phyloP scores from a whole-genome alignment of 1,284 basidiomycete species.

The Quambalaria eucalypti region DNA sequence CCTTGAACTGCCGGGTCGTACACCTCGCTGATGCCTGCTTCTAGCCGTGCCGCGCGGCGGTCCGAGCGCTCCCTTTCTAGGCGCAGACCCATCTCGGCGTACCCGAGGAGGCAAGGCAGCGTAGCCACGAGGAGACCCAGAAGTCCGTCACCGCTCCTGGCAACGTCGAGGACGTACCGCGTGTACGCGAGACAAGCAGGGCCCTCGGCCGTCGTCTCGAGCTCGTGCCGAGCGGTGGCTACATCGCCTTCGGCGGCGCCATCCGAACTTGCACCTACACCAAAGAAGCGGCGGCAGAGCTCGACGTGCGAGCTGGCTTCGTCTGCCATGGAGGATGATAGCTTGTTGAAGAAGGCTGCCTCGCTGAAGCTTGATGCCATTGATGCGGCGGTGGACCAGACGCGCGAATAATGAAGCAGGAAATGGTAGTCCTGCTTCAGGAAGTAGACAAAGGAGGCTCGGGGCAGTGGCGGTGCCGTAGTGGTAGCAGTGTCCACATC shows the following conservation, averaged over 20 bases:
- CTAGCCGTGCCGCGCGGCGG: not conserved
- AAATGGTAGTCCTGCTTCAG: constrained; percentile 59
- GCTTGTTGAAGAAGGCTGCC: constrained; percentile 61
- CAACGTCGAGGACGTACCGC: constrained; percentile 33
- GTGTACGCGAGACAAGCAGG: constrained; percentile 40
- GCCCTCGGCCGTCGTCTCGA: constrained; percentile 29
- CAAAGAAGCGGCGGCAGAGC: constrained; percentile 22
- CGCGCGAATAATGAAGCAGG: constrained; percentile 51
- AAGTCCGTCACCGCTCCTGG: constrained; percentile 54
- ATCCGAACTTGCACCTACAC: not conserved
- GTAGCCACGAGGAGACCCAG: constrained; percentile 70
- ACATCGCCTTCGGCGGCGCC: too few species aligned
- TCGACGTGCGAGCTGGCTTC: constrained; percentile 30
- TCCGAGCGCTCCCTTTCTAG: constrained; percentile 49
- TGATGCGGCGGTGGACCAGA: constrained; percentile 52
- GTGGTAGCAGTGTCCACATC: too few species aligned
- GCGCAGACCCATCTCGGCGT: constrained; percentile 77
- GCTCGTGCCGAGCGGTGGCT: constrained; percentile 18
- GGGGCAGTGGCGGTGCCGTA: constrained; percentile 52
- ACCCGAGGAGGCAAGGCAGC: constrained; percentile 77
- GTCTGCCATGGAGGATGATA: constrained; percentile 38
- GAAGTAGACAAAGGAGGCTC: constrained; percentile 68
- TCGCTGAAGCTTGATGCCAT: constrained; percentile 51
- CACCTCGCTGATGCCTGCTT: not conserved
- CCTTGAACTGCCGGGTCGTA: constrained; percentile 49